Percentiles rank a stretch among this genome's conserved stretches.
These are phyloP conservation scores for Cucurbitaria berberidis DNA, from an alignment of 2,329 filamentous ascomycete genomes.

Conservation along the genomic window DNA sequence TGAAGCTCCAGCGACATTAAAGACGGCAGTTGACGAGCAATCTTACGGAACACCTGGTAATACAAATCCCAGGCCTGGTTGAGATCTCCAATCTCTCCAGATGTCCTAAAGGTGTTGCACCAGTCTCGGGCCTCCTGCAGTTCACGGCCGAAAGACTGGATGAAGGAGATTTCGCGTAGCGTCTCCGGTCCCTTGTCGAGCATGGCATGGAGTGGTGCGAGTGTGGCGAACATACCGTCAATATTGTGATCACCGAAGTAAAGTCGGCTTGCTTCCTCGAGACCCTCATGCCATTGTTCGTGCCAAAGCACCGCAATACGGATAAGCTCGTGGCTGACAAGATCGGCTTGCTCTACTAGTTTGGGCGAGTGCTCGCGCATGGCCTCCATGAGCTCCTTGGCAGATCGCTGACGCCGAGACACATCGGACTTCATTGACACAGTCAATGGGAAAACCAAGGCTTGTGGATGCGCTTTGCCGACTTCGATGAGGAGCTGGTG, in stretches of 20 bases:
- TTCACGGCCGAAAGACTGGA: conserved; percentile 95
- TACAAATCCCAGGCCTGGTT: conserved; percentile 99
- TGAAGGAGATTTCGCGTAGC: conserved; percentile 93
- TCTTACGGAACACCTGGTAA: conserved; percentile 97
- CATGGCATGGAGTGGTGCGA: conserved; percentile 89
- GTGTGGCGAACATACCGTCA: conserved; percentile 91
- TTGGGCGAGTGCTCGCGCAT: conserved; percentile 94
- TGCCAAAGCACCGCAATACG: conserved; percentile 98
- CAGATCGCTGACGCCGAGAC: conserved; percentile 82
- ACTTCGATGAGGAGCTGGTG: conserved; percentile 93
- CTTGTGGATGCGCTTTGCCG: conserved; percentile 92
- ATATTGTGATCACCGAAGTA: conserved; percentile 99
- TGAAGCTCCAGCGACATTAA: conserved; percentile 91
- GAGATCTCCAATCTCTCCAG: conserved; percentile 89
- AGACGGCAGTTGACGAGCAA: conserved; percentile 89
- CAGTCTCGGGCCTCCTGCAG: conserved; percentile 94
- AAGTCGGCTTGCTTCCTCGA: conserved; percentile 93
- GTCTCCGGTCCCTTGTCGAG: conserved; percentile 92
- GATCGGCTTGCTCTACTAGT: conserved; percentile 92
- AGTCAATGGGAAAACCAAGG: conserved; percentile 93
- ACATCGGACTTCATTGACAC: conserved; percentile 98
- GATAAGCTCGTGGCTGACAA: conserved; percentile 95
- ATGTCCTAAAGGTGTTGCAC: conserved; percentile 89
- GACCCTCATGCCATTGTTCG: conserved; percentile 96
- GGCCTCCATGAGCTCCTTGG: conserved; percentile 93